phyloP scores from a whole-genome alignment of 2,329 filamentous ascomycete species.

The Teratosphaeria pseudoeucalypti region DNA sequence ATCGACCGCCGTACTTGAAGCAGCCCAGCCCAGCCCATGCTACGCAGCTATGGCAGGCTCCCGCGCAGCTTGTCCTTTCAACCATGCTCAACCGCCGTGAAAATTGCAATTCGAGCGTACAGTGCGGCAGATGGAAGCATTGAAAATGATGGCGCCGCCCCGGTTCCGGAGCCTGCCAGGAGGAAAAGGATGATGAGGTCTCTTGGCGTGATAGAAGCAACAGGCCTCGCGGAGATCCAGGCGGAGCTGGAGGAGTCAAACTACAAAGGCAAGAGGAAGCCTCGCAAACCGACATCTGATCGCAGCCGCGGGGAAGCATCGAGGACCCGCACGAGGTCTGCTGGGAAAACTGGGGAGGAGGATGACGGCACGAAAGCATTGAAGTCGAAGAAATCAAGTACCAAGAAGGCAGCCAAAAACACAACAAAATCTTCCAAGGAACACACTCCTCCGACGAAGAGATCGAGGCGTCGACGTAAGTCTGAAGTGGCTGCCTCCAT shows the following conservation, averaged over 20 bases:
- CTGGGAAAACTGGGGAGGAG: neutral
- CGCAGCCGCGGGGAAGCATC: neutral
- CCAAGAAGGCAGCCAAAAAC: neutral
- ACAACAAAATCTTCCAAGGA: neutral
- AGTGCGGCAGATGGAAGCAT: neutral
- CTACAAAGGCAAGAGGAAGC: neutral
- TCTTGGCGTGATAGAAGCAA: neutral
- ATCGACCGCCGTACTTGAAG: neutral
- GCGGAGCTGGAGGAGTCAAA: slow-evolving; percentile 1
- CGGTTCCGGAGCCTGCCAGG: neutral
- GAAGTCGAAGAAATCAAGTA: neutral
- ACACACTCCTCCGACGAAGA: neutral
- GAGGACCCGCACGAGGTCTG: neutral
- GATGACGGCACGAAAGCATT: neutral
- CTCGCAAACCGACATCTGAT: neutral
- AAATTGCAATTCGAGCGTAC: neutral
- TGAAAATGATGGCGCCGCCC: neutral
- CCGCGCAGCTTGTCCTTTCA: neutral
- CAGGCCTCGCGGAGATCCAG: slow-evolving; percentile 1
- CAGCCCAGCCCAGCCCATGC: slow-evolving; percentile 2
- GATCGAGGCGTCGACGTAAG: neutral
- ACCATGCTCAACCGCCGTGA: neutral
- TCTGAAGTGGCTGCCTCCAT: slow-evolving; percentile 1
- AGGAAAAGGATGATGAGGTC: neutral
- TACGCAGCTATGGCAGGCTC: slow-evolving; percentile 6